Conservation (phyloP, 768 basidiomycete genomes). For the Lentinula edodes region DNA sequence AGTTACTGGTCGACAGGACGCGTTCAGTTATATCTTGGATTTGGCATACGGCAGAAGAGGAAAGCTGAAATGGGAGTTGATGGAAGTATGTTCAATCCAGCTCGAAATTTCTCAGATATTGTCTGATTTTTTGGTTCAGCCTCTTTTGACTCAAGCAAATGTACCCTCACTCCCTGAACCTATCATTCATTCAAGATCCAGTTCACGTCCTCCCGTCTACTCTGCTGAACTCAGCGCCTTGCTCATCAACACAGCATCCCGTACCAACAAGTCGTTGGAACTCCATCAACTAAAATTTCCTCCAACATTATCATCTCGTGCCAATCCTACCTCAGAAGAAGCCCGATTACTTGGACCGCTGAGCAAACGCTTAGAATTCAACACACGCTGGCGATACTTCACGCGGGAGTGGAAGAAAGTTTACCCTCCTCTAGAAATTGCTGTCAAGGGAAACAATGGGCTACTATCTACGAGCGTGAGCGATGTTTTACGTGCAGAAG, state of each 20-base stretch:
- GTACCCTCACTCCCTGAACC: constrained; percentile 28
- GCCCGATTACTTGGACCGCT: constrained; percentile 56
- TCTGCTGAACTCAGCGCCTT: constrained; percentile 58
- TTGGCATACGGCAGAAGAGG: constrained; percentile 76
- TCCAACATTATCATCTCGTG: constrained; percentile 50
- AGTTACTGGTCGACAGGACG: constrained; percentile 40
- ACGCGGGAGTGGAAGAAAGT: constrained; percentile 47
- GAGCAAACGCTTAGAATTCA: constrained; percentile 70
- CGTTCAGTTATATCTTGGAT: constrained; percentile 56
- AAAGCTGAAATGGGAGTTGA: constrained; percentile 60
- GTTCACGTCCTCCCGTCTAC: constrained; percentile 60
- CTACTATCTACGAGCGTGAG: neutral
- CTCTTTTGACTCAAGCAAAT: constrained; percentile 44
- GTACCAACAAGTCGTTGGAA: constrained; percentile 40
- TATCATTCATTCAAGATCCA: constrained; percentile 46
- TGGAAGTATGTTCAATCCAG: constrained; percentile 41
- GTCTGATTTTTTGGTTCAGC: constrained; percentile 29
- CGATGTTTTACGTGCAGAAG: constrained; percentile 14
- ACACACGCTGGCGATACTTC: constrained; percentile 67
- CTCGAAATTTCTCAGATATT: neutral
- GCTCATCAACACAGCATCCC: constrained; percentile 47
- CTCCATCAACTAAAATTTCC: constrained; percentile 39
- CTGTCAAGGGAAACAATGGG: constrained; percentile 12
- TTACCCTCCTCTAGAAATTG: constrained; percentile 53
- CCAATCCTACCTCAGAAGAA: constrained; percentile 52